Base-by-base conservation (phyloP, 108 stramenopile species). In the Fragilaria crotonensis region DNA sequence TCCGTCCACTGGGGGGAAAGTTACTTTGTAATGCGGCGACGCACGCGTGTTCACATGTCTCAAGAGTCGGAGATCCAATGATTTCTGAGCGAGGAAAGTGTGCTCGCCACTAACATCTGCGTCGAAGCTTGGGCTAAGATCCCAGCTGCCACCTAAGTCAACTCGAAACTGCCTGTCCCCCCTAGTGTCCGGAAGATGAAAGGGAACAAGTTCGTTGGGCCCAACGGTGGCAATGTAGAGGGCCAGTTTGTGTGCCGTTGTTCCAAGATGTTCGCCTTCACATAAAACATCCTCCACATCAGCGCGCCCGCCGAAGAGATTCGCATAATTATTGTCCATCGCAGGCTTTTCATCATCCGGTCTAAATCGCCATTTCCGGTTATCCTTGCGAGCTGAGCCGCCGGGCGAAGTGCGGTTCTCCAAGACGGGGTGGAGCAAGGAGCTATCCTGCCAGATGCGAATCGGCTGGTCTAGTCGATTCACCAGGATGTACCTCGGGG, bases 371-470 rank as follows among this genome's bases (percentile, higher is more conserved):
- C 80, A 87, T 36, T 70, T 80, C 17, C 68, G 66, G 33, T 61
- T 52, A 41, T 73, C 64, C 3, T 54, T 64, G 26, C 18, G 52
- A 30, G 23, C 52, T 5, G 46, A 7, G 31, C 36, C 60, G 14
- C 46, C 26, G 51, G 58, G 36, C 7, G 7, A 33, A 53, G 52
- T 41, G 61, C 4, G 55, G 45, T 77, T 56, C 49, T 72, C 68
- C 26, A 49, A 59, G 33, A 48, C 60, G 22, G 80, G 74, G 57
- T 84, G 86, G 46, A 85, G 55, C 33, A 85, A 67, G 5, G 93
- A 93, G 57, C 83, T 92, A 68, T 95, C 90, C 63, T 96, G 95
- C 89, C 90, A 93, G 2, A 96, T 68, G 29, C 87, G 72, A 31
- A 97, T 72, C 3, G 93, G 70, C 1, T 46, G 48, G 30, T 72